Evolutionary conservation across 306 rosid species (phyloP), one percentile per base, ranked within the genome.

Genomic region (Biancaea sappan): DNA sequence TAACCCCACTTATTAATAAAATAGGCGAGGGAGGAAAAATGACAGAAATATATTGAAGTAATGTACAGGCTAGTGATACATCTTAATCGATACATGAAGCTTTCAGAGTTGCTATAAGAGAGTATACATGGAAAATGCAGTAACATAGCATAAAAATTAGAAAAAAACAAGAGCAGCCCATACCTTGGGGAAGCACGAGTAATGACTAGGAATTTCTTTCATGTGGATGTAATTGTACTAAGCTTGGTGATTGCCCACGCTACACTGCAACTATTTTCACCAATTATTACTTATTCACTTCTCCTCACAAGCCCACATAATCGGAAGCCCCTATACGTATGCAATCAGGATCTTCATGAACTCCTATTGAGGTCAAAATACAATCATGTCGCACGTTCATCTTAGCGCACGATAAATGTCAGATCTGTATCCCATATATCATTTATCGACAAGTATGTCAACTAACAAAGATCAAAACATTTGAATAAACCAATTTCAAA

Each of bases 161-260:
- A 83, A 74, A 79, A 31, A 70, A 62, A 64, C 26, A 51, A 8
- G 68, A 58, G 34, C 79, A 40, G 50, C 81, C 86, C 83, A 75
- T 74, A 48, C 48, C 65, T 66, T 51, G 56, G 46, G 26, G 3
- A 44, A 46, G 71, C 71, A 40, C 25, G 71, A 41, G 58, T 3
- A 15, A 34, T 11, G 44, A 7, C 15, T 59, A 13, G 0, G 32
- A 70, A 44, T 4, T 31, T 25, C 48, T 48, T 10, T 40, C 71
- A 26, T 57, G 48, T 43, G 26, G n/a, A n/a, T n/a, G n/a, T n/a
- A n/a, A n/a, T n/a, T 32, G 60, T 71, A 69, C 57, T 76, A 22
- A 60, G 15, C 44, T 38, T 57, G 72, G 44, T 19, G 53, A 63
- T n/a, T 56, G 74, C 83, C 74, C 81, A 80, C 85, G 51, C 64